Evolutionary conservation across 1,139 yeast species (phyloP).

Genomic region (Spencermartinsiella ligniputridi): DNA sequence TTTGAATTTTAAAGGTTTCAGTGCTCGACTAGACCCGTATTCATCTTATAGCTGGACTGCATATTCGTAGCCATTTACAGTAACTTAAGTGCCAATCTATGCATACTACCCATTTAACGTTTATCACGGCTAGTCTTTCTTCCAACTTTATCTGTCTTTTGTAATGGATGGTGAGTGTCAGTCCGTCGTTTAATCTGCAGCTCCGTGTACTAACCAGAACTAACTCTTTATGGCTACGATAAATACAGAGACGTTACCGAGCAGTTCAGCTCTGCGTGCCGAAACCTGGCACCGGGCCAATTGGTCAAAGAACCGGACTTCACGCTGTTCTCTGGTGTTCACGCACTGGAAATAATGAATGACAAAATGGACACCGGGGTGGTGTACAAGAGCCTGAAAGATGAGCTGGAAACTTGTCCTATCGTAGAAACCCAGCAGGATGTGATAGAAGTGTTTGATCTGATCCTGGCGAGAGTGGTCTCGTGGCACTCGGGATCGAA

Average conservation of each 20-base stretch:
- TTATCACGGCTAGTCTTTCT: too few relatives aligned
- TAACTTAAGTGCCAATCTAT: too few relatives aligned
- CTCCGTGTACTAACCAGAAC: slow-evolving; percentile 1
- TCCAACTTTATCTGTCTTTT: too few relatives aligned
- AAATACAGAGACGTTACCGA: slow-evolving; percentile 16
- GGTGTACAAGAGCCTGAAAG: slow-evolving; percentile 25
- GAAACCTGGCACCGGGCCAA: slow-evolving; percentile 28
- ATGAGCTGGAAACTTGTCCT: slow-evolving; percentile 25
- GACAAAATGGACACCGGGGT: slow-evolving; percentile 39
- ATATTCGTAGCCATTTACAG: too few relatives aligned
- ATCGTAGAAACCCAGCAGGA: slow-evolving; percentile 21
- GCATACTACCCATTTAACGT: too few relatives aligned
- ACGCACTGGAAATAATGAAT: slow-evolving; percentile 38
- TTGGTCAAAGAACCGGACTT: slow-evolving; percentile 28
- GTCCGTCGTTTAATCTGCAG: too few relatives aligned
- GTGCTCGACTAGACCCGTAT: background rate
- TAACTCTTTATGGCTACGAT: slow-evolving; percentile 23
- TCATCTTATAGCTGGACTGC: too few relatives aligned
- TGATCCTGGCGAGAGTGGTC: slow-evolving; percentile 31
- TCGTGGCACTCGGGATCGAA: slow-evolving; percentile 38
- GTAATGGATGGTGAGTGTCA: background rate
- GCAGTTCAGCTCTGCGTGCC: slow-evolving; percentile 1
- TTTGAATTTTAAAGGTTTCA: background rate
- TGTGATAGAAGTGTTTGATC: slow-evolving; percentile 29
- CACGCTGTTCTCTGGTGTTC: slow-evolving; percentile 32